Evolutionary conservation across 768 basidiomycete species (phyloP).

Genomic region (Russula sp.): DNA sequence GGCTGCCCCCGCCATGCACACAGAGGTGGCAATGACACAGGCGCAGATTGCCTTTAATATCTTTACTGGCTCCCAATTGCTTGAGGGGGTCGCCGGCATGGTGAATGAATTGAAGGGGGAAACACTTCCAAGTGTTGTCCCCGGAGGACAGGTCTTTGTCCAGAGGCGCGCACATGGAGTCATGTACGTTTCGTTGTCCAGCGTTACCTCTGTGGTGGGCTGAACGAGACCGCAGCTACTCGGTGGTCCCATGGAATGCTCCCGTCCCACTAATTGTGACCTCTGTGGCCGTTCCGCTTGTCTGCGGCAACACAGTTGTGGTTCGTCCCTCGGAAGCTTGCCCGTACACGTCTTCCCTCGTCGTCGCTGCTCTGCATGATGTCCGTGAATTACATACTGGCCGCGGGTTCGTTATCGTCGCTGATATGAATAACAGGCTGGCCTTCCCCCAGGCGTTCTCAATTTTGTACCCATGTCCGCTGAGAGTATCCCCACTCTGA

Average conservation of each 20-base stretch:
- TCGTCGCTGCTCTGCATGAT: conserved; percentile 44
- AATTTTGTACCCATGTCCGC: conserved; percentile 47
- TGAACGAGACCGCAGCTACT: conserved; percentile 33
- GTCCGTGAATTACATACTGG: conserved; percentile 14
- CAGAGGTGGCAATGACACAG: conserved; percentile 6
- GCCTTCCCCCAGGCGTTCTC: conserved; percentile 53
- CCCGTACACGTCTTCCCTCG: conserved; percentile 42
- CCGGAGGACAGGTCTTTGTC: conserved; percentile 41
- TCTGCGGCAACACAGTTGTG: conserved; percentile 54
- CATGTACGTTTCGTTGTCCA: conserved; percentile 33
- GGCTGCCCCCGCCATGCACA: background rate
- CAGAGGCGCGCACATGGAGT: conserved; percentile 48
- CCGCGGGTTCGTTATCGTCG: background rate
- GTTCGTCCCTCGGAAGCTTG: conserved; percentile 48
- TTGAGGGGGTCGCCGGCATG: conserved; percentile 35
- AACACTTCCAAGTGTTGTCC: conserved; percentile 28
- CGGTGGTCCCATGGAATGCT: conserved; percentile 54
- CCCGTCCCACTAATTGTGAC: conserved; percentile 42
- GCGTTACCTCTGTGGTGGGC: background rate
- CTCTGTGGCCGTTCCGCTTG: conserved; percentile 40
- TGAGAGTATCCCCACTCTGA: conserved; percentile 39
- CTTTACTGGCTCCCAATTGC: conserved; percentile 21
- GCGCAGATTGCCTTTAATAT: conserved; percentile 27
- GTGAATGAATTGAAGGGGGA: conserved; percentile 24
- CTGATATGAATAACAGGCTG: conserved; percentile 36